Conservation (phyloP, 140 eudicot genomes). For the Oenanthe javanica region DNA sequence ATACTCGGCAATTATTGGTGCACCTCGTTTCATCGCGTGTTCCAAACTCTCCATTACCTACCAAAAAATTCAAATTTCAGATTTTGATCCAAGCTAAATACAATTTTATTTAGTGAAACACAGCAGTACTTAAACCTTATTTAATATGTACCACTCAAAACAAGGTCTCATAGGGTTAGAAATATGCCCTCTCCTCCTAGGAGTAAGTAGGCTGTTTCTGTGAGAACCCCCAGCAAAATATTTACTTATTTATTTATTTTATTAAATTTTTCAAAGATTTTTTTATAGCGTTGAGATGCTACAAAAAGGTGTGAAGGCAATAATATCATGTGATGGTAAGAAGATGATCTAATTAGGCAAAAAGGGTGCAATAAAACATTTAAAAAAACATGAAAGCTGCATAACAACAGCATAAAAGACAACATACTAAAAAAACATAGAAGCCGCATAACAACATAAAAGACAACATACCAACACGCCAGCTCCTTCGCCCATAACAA, state of each 20-base stretch:
- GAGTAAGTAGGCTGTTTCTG: background rate
- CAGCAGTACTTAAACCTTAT: background rate
- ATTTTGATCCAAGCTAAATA: background rate
- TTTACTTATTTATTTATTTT: background rate
- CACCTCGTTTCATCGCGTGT: constrained; percentile 84
- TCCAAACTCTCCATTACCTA: constrained; percentile 99
- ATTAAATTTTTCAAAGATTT: background rate
- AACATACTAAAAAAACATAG: constrained; percentile 35
- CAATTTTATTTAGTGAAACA: background rate
- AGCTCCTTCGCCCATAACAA: constrained; percentile 99
- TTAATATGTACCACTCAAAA: background rate
- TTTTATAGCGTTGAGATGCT: background rate
- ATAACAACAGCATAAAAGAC: constrained; percentile 16
- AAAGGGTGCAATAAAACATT: background rate
- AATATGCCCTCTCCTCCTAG: background rate
- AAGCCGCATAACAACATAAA: background rate
- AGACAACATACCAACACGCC: constrained; percentile 65
- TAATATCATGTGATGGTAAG: background rate
- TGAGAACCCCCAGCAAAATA: background rate
- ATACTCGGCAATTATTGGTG: constrained; percentile 91
- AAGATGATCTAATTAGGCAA: background rate
- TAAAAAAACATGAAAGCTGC: background rate
- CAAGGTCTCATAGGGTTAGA: background rate
- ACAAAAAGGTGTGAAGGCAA: background rate
- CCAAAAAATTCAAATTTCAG: constrained; percentile 1